Conservation (phyloP, 768 basidiomycete genomes). For the Psilocybe cubensis region DNA sequence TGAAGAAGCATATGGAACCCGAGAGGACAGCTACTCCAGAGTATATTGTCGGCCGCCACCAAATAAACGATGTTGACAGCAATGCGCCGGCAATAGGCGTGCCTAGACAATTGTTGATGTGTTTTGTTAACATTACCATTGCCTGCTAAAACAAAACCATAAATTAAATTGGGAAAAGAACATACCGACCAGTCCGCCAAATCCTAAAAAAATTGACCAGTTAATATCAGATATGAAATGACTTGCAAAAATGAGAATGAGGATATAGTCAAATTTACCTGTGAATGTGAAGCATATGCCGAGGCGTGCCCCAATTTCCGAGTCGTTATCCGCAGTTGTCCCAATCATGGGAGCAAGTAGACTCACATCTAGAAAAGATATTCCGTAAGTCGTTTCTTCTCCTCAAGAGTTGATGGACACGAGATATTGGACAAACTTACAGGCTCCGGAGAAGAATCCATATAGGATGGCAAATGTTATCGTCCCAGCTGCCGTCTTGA, state of each 20-base stretch:
- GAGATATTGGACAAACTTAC: too few relatives aligned
- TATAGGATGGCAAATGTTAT: constrained; percentile 43
- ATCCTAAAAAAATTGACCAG: constrained; percentile 29
- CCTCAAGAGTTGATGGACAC: too few relatives aligned
- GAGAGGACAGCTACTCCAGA: constrained; percentile 42
- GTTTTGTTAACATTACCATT: neutral
- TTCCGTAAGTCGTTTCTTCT: too few relatives aligned
- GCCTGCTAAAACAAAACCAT: neutral
- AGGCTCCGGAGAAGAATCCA: constrained; percentile 52
- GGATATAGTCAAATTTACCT: constrained; percentile 30
- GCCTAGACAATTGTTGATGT: constrained; percentile 34
- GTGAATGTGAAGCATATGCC: constrained; percentile 53
- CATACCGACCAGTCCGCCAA: constrained; percentile 45
- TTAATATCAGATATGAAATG: too few relatives aligned
- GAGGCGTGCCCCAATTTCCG: constrained; percentile 59
- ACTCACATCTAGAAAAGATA: constrained; percentile 27
- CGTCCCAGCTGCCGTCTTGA: constrained; percentile 35
- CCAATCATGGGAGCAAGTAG: constrained; percentile 49
- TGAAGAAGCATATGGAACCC: constrained; percentile 32
- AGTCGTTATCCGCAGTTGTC: constrained; percentile 43
- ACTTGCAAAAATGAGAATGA: constrained; percentile 6
- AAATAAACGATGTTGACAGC: constrained; percentile 51
- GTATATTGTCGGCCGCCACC: constrained; percentile 64
- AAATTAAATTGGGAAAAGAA: neutral
- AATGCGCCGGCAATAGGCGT: constrained; percentile 63